phyloP scores from a whole-genome alignment of 257 asterid genomes.

The Eucommia ulmoides region DNA sequence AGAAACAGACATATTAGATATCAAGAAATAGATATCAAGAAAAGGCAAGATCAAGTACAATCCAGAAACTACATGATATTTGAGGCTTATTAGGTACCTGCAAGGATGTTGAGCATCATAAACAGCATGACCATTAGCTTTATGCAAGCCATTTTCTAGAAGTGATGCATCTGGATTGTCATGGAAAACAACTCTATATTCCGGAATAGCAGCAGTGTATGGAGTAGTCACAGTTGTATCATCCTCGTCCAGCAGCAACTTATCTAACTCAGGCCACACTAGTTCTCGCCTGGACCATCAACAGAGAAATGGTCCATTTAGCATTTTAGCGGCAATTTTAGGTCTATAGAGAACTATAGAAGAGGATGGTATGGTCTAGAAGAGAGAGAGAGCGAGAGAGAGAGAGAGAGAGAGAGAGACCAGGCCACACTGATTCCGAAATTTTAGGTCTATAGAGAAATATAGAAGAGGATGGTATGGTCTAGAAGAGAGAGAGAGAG shows the following conservation, averaged over 20 bases:
- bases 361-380: not conserved
- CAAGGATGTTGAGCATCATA: constrained; percentile 93
- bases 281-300: constrained; percentile 62
- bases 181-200: constrained; percentile 73
- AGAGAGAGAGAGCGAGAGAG: too few relatives aligned
- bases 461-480: not conserved
- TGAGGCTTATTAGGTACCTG: constrained; percentile 30
- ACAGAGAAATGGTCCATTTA: too few relatives aligned
- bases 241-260: constrained; percentile 49
- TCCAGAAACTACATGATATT: constrained; percentile 9
- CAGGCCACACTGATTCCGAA: too few relatives aligned
- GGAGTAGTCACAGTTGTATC: constrained; percentile 68
- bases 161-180: constrained; percentile 29
- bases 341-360: not conserved
- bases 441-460: not conserved
- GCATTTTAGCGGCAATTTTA: not conserved
- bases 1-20: not conserved
- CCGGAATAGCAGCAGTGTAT: constrained; percentile 85
- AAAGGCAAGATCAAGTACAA: too few relatives aligned
- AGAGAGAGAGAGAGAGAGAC: too few relatives aligned
- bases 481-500: not conserved
- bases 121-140: constrained; percentile 36
- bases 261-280: constrained; percentile 94
- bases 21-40: not conserved
- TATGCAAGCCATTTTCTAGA: constrained; percentile 27